A percentile compares a stretch with the other conserved stretches of the same genome.
These are phyloP conservation scores for Avicennia marina DNA, from an alignment of 257 asterid genomes.

Conservation along the genomic window DNA sequence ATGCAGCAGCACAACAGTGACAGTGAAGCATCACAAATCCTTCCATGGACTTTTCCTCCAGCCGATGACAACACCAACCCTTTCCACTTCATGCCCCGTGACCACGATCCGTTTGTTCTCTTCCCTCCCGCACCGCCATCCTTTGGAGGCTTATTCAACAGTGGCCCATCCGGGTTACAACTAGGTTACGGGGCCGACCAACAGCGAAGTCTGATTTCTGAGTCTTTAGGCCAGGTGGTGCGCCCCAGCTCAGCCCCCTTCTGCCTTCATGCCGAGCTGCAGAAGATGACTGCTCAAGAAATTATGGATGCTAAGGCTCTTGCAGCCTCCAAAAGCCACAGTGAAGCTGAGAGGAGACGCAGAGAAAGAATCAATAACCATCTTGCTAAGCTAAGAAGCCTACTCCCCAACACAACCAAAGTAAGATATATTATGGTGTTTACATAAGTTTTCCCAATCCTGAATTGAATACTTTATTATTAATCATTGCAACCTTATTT, in stretches of 20 bases:
- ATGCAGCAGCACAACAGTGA: conserved; percentile 35
- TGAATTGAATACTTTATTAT: background rate
- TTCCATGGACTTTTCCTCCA: conserved; percentile 60
- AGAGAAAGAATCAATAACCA: conserved; percentile 88
- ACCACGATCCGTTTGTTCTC: conserved; percentile 47
- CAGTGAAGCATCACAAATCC: conserved; percentile 48
- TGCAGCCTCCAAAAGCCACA: conserved; percentile 86
- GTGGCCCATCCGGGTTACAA: conserved; percentile 25
- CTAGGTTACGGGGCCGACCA: conserved; percentile 37
- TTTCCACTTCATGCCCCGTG: conserved; percentile 24
- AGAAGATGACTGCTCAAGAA: conserved; percentile 80
- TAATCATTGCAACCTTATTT: background rate
- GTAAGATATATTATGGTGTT: conserved; percentile 31
- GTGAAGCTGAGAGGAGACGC: conserved; percentile 92
- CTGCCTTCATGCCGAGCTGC: conserved; percentile 80
- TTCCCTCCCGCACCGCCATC: conserved; percentile 36
- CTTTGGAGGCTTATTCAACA: conserved; percentile 41
- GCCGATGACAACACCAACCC: conserved; percentile 18
- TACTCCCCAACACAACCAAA: conserved; percentile 86
- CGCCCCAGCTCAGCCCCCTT: conserved; percentile 48
- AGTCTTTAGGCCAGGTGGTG: conserved; percentile 43
- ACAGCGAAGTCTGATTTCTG: conserved; percentile 33
- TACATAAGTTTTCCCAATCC: background rate
- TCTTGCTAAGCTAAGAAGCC: conserved; percentile 77
- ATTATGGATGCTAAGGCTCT: conserved; percentile 88